Evolutionary conservation across 1,284 basidiomycete species (phyloP).

Genomic region (Vanrija humicola): DNA sequence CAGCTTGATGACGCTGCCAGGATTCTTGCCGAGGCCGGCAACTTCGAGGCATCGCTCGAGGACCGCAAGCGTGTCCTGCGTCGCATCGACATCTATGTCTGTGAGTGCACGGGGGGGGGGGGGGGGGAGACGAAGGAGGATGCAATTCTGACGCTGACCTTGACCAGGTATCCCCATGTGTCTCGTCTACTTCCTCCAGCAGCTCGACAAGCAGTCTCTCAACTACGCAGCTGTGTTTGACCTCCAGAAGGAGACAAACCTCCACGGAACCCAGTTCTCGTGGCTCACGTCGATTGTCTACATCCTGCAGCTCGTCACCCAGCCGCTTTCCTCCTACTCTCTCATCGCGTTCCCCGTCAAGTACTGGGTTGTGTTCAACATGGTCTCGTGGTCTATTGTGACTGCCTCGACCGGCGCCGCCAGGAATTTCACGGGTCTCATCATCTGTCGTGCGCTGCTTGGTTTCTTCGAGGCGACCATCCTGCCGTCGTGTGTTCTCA

Average conservation of each 20-base stretch:
- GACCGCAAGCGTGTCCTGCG: conserved; percentile 12
- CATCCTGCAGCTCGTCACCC: conserved; percentile 22
- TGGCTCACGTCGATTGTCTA: conserved; percentile 26
- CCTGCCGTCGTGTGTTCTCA: conserved; percentile 10
- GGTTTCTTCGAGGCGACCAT: conserved; percentile 34
- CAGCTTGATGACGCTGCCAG: conserved; percentile 13
- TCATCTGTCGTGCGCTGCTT: conserved; percentile 37
- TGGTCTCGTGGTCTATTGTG: conserved; percentile 27
- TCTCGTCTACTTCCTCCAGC: conserved; percentile 32
- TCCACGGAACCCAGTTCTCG: conserved; percentile 22
- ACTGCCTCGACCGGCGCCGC: conserved; percentile 35
- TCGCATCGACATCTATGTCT: conserved; percentile 14
- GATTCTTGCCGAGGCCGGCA: conserved; percentile 11
- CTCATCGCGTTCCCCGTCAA: conserved; percentile 25
- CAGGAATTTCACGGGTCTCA: conserved; percentile 33
- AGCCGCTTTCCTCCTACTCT: conserved; percentile 22
- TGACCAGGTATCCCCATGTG: conserved; percentile 30
- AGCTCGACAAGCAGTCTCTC: conserved; percentile 44
- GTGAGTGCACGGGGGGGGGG: background rate
- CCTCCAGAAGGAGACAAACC: conserved; percentile 10
- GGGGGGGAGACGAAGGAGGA: background rate
- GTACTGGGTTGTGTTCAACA: conserved; percentile 12
- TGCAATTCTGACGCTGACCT: background rate
- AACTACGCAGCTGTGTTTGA: conserved; percentile 45
- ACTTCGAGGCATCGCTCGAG: conserved; percentile 6